Base-by-base conservation (phyloP, 768 basidiomycete species). In the Brasilioporus rufonigricans region DNA sequence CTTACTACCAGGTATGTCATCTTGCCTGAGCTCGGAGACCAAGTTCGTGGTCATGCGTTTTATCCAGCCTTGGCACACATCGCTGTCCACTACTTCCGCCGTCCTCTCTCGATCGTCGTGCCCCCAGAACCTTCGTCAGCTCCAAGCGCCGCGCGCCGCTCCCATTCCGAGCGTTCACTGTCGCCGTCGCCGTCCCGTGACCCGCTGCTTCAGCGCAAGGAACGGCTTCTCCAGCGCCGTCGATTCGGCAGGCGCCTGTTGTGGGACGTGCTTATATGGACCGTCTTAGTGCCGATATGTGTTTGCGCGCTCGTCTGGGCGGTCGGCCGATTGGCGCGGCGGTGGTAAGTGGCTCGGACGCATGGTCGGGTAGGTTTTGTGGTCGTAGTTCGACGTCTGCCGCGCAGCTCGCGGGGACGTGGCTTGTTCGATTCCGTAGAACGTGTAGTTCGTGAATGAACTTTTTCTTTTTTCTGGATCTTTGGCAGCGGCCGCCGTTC, bases 251-350 rank as follows among this genome's bases (percentile, higher is more conserved):
- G 82, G 60, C 78, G 94, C 29, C 72, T 96, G 36, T 69, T 86
- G 16, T 94, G 92, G 89, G 91, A 95, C 69, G 64, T 90, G n/a
- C 84, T 86, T 16, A 85, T 89, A 23, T 93, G 91, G 84, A 58
- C 84, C n/a, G 71, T 89, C 12, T 76, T 91, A 18, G 63, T 87
- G 19, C 85, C 85, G 0, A 72, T 83, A 1, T 83, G 88, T 24
- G 75, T 71, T 5, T 77, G 79, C 11, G 82, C 82, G 2, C 65
- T 82, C 16, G 72, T 77, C 8, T 89, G 87, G 86, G 78, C 76
- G 38, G 70, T 69, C 13, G 86, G 86, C 19, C 77, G 77, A 45
- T 61, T 85, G 55, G 65, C 71, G 10, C 74, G 76, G 38, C 71
- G 67, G 64, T 88, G 85, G 86, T 89, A 72, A 44, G 24, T 24